These are phyloP conservation scores for Ulvella scutata DNA, from an alignment of 139 green algal species.

Conservation along the genomic window DNA sequence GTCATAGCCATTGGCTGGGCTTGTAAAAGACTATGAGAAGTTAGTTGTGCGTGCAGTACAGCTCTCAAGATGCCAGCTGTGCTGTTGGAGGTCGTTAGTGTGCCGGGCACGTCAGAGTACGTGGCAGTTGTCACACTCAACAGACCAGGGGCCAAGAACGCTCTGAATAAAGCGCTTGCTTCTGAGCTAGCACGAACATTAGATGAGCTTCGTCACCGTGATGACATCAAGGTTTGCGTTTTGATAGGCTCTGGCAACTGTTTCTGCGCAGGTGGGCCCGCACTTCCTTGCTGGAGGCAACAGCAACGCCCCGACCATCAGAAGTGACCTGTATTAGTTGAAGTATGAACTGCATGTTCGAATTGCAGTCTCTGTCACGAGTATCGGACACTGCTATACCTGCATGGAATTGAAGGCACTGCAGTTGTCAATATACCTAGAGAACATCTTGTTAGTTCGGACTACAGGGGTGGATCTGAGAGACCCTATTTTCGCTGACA, in stretches of 20 bases:
- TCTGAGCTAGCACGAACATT: background rate
- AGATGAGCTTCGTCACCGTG: background rate
- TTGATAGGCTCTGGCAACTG: background rate
- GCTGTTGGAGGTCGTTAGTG: background rate
- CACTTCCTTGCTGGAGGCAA: background rate
- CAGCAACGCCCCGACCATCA: background rate
- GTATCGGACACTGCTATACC: background rate
- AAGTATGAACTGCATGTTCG: background rate
- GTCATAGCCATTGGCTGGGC: no score
- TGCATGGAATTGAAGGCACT: background rate
- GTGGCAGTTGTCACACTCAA: constrained; percentile 4
- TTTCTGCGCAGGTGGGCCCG: no score
- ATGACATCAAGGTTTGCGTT: background rate
- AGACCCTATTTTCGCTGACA: constrained; percentile 1
- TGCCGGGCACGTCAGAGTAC: background rate
- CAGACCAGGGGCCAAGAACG: background rate
- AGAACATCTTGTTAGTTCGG: background rate
- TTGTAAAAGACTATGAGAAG: no score
- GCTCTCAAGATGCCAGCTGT: background rate
- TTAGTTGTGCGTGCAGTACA: background rate
- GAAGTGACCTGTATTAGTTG: background rate
- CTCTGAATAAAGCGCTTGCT: background rate
- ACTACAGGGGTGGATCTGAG: background rate
- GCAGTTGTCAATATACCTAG: background rate
- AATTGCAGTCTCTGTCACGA: background rate